Evolutionary conservation across 257 asterid genomes (phyloP).

Genomic region (Nicotiana tabacum): DNA sequence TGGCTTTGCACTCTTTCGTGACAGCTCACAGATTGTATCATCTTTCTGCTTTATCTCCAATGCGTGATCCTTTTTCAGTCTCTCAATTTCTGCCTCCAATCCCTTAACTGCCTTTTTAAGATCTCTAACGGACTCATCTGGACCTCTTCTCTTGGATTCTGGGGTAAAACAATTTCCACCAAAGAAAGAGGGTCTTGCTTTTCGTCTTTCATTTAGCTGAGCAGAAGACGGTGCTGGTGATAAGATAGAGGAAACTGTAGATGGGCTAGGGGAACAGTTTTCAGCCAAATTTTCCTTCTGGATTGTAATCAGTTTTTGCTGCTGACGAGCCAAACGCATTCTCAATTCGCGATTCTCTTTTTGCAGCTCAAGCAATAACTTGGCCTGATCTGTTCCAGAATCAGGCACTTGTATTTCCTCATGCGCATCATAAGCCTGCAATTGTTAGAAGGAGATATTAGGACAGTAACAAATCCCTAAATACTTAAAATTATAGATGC

Average conservation of each 20-base stretch:
- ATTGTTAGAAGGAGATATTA: neutral
- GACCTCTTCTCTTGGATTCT: conserved; percentile 39
- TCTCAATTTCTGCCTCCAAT: conserved; percentile 46
- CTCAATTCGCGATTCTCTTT: conserved; percentile 52
- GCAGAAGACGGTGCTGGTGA: conserved; percentile 37
- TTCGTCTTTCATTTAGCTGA: conserved; percentile 31
- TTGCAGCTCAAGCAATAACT: conserved; percentile 53
- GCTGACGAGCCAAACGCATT: conserved; percentile 52
- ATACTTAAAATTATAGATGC: neutral
- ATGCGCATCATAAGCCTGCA: conserved; percentile 41
- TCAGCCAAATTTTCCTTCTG: conserved; percentile 59
- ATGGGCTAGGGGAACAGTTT: conserved; percentile 41
- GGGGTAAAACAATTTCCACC: conserved; percentile 50
- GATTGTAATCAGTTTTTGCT: conserved; percentile 43
- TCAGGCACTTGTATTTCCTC: conserved; percentile 50
- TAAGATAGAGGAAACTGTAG: conserved; percentile 31
- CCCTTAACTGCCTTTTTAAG: conserved; percentile 37
- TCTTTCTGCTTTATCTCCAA: conserved; percentile 45
- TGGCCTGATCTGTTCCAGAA: conserved; percentile 52
- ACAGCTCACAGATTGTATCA: conserved; percentile 35
- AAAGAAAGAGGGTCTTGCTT: conserved; percentile 37
- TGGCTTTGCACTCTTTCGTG: conserved; percentile 33
- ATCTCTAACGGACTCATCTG: conserved; percentile 25
- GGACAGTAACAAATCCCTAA: neutral
- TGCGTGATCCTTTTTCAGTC: conserved; percentile 50